Evolutionary conservation across 23 red algal genomes (phyloP).

Genomic region (Chondrus crispus): DNA sequence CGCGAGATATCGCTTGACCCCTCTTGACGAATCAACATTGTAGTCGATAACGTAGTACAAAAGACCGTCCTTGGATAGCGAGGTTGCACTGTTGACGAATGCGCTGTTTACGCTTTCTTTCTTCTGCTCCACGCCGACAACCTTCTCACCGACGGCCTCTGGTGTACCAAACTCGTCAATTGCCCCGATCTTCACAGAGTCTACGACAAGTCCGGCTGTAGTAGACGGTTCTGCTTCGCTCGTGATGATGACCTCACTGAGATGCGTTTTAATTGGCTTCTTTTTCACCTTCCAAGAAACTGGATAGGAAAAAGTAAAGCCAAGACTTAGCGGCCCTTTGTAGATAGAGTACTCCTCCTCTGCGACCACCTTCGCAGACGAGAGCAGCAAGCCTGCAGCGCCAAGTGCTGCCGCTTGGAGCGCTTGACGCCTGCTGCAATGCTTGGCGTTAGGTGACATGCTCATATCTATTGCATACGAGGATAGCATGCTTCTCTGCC

Average conservation of each 20-base stretch:
- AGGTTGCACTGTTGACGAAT: not conserved
- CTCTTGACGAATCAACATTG: slow-evolving; percentile 56
- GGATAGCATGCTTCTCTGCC: too few species aligned
- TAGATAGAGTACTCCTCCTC: slow-evolving; percentile 29
- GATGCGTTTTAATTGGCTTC: slow-evolving; percentile 94
- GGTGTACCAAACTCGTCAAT: slow-evolving; percentile 87
- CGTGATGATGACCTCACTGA: slow-evolving; percentile 72
- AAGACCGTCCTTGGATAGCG: slow-evolving; percentile 36
- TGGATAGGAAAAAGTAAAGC: slow-evolving; percentile 74
- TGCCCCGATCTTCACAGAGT: slow-evolving; percentile 59
- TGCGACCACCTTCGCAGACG: not conserved
- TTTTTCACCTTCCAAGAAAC: slow-evolving; percentile 72
- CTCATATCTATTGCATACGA: too few species aligned
- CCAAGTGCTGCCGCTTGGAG: not conserved
- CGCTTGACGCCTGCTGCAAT: too few species aligned
- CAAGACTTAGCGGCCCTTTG: slow-evolving; percentile 54
- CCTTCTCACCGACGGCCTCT: slow-evolving; percentile 68
- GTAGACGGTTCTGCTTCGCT: slow-evolving; percentile 49
- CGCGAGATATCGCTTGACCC: slow-evolving; percentile 73
- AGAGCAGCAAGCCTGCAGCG: not conserved
- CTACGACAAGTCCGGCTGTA: slow-evolving; percentile 65
- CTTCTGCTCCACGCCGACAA: slow-evolving; percentile 76
- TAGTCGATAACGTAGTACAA: slow-evolving; percentile 69
- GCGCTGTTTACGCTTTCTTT: slow-evolving; percentile 73
- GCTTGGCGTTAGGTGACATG: too few species aligned